A percentile compares a stretch with the other conserved stretches of the same genome.
Conservation (phyloP, 768 basidiomycete genomes). For the Pulveroboletus ravenelii region DNA sequence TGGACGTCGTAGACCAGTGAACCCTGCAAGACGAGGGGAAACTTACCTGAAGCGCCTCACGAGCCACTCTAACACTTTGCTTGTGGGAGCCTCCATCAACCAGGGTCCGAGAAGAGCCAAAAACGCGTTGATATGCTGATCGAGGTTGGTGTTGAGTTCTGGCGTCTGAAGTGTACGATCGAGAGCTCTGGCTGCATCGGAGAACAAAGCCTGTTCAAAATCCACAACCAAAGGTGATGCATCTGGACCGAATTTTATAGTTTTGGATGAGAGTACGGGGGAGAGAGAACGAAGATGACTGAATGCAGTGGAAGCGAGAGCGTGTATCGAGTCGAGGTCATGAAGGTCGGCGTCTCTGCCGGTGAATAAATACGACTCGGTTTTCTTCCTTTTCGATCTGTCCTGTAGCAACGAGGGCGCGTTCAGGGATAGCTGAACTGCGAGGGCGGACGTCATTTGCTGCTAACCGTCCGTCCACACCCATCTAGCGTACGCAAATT, state of each 20-base stretch:
- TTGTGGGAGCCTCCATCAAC: slow-evolving; percentile 74
- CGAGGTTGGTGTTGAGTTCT: slow-evolving; percentile 60
- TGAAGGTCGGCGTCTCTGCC: slow-evolving; percentile 77
- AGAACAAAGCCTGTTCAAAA: slow-evolving; percentile 74
- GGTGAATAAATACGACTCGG: slow-evolving; percentile 86
- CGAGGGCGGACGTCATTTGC: slow-evolving; percentile 63
- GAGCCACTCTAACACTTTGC: slow-evolving; percentile 90
- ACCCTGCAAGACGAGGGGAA: neutral
- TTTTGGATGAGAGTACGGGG: slow-evolving; percentile 37
- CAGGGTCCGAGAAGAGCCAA: slow-evolving; percentile 72
- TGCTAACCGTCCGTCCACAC: neutral
- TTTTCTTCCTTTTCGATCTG: slow-evolving; percentile 51
- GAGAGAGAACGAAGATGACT: slow-evolving; percentile 64
- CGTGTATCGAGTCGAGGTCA: slow-evolving; percentile 82
- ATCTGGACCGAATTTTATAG: slow-evolving; percentile 10
- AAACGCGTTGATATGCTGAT: slow-evolving; percentile 56
- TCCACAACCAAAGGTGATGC: slow-evolving; percentile 25
- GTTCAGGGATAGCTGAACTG: slow-evolving; percentile 83
- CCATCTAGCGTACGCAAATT: neutral
- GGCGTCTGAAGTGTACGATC: slow-evolving; percentile 75
- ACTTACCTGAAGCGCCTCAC: slow-evolving; percentile 85
- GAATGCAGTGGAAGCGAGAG: slow-evolving; percentile 76
- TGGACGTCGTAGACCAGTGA: neutral
- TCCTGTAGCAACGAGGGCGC: slow-evolving; percentile 58
- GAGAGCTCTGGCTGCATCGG: slow-evolving; percentile 63